Conservation (phyloP, 257 asterid genomes). For the Capsicum rhomboideum region DNA sequence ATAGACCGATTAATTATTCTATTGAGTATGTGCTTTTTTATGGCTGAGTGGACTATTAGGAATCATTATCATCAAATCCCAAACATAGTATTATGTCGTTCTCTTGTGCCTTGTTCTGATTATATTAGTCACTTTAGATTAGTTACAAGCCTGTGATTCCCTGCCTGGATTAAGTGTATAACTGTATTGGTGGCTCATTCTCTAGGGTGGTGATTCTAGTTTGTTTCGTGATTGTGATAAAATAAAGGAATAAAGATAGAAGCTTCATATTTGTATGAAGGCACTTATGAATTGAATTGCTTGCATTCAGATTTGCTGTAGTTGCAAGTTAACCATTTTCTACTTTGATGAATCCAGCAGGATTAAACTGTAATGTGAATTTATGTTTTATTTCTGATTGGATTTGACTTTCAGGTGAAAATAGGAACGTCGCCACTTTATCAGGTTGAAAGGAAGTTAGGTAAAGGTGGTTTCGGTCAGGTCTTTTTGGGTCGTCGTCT, state of each 20-base stretch:
- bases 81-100: neutral
- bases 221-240: neutral
- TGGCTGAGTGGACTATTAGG: neutral
- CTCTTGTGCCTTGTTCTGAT: neutral
- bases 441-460: conserved; percentile 35
- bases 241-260: neutral
- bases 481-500: conserved; percentile 38
- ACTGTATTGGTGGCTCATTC: neutral
- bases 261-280: neutral
- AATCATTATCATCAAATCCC: neutral
- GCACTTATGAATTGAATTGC: neutral
- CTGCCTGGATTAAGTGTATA: neutral
- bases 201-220: neutral
- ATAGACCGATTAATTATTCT: neutral
- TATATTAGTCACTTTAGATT: neutral
- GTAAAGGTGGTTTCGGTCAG: conserved; percentile 50
- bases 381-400: neutral
- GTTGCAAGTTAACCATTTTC: neutral
- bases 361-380: neutral
- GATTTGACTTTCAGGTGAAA: conserved; percentile 25
- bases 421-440: conserved; percentile 36
- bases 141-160: neutral
- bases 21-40: neutral
- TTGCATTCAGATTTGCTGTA: neutral
- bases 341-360: neutral